Evolutionary conservation across 2,329 filamentous ascomycete species (phyloP).

Genomic region (Pseudogymnoascus sp.): DNA sequence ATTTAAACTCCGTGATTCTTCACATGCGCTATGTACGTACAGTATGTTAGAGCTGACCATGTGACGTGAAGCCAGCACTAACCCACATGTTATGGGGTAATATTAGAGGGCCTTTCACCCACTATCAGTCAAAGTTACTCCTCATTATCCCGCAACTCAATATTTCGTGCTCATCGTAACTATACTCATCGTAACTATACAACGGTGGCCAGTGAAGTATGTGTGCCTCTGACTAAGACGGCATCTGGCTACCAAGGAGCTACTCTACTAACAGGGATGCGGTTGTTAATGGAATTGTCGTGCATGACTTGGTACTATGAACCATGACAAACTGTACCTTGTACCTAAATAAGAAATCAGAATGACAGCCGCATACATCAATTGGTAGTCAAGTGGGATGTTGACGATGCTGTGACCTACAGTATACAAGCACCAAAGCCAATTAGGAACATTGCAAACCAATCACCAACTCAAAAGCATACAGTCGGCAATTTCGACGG

Average conservation of each 20-base stretch:
- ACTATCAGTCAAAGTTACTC: neutral
- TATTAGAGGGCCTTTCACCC: neutral
- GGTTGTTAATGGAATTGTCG: neutral
- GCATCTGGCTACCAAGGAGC: neutral
- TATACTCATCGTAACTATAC: neutral
- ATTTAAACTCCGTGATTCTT: neutral
- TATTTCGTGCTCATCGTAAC: too few species aligned
- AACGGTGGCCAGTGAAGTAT: too few species aligned
- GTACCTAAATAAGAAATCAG: neutral
- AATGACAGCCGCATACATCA: neutral
- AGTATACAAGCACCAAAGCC: neutral
- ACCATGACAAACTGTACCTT: neutral
- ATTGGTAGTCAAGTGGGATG: neutral
- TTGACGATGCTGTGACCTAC: neutral
- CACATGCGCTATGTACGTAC: neutral
- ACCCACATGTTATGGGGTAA: neutral
- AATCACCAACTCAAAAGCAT: neutral
- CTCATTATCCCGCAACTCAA: neutral
- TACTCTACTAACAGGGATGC: neutral
- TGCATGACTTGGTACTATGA: neutral
- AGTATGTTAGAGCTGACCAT: neutral
- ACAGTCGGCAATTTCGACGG: neutral
- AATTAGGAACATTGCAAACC: neutral
- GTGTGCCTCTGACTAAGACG: neutral
- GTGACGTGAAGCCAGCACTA: neutral